Base-by-base conservation (phyloP, 805 yeast species). In the Yarrowia alimentaria region DNA sequence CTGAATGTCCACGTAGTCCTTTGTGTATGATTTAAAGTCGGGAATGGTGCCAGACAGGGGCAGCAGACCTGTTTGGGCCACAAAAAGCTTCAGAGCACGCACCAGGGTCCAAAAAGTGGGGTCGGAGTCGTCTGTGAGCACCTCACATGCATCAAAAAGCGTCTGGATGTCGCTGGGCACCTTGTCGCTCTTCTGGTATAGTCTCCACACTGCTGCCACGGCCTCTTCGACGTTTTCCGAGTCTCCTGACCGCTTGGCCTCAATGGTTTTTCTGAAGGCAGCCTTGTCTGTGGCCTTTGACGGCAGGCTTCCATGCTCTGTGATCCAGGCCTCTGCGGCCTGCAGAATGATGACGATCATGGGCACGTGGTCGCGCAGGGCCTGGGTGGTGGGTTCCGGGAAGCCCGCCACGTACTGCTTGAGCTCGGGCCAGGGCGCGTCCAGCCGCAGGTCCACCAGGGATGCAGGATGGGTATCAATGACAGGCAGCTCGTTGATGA, bases 1-100 rank as follows among this genome's bases (percentile, higher is more conserved):
- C 61, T 81, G 84, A 28, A 91, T 65, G 7, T 60, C 63, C 2
- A 83, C 70, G 62, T 85, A 91, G 51, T 70, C 70, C 7, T 66
- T 64, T 0, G 96, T 82, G 55, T 80, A 79, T 0, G 95, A 78
- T 16, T 85, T 83, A 96, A 91, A 91, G 63, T 90, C 98, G 0
- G 96, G 95, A 5, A 90, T 61, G 0, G 69, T 74, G 0, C 95
- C 96, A 3, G 82, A 72, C 1, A 87, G 64, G 0, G 96, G 95
- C n/a, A 86, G 68, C 5, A 67, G 62, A 1, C 69, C 66, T 3
- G 61, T 29, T 4, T 21, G 33, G 0, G 45, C 55, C 0, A 79
- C 71, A 62, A 80, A 88, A 6, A 57, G 54, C 33, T 72, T 67
- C 43, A 87, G 67, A 0, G 89, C 84, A 31, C 64, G 66, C 0